A percentile compares a stretch with the other conserved stretches of the same genome.
Conservation (phyloP, 805 yeast species). For the Kodamaea hsintzibuensis region DNA sequence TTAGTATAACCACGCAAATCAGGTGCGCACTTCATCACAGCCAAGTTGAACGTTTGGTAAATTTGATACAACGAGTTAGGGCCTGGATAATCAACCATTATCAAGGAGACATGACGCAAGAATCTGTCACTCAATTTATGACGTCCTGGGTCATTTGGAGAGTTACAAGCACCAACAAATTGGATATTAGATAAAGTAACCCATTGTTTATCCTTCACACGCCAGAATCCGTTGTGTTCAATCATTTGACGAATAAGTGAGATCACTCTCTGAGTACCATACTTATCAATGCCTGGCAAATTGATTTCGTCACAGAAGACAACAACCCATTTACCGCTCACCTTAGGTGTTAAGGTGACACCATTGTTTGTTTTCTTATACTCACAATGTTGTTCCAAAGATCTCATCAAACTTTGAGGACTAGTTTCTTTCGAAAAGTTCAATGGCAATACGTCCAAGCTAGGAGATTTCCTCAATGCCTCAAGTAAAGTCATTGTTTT, state of each 20-base stretch:
- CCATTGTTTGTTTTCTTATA: slow-evolving; percentile 58
- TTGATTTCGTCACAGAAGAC: slow-evolving; percentile 92
- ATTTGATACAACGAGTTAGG: slow-evolving; percentile 61
- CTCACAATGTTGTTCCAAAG: slow-evolving; percentile 72
- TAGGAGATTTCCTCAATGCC: slow-evolving; percentile 58
- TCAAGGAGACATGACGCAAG: slow-evolving; percentile 60
- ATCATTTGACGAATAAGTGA: slow-evolving; percentile 73
- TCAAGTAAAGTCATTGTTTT: slow-evolving; percentile 87
- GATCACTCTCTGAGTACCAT: slow-evolving; percentile 72
- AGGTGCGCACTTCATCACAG: slow-evolving; percentile 63
- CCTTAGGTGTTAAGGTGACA: slow-evolving; percentile 53
- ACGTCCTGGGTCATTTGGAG: slow-evolving; percentile 81
- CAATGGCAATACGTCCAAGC: slow-evolving; percentile 61
- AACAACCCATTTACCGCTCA: slow-evolving; percentile 68
- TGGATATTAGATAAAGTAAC: slow-evolving; percentile 62
- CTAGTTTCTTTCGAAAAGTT: slow-evolving; percentile 84
- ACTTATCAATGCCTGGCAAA: slow-evolving; percentile 69
- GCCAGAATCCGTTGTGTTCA: slow-evolving; percentile 80
- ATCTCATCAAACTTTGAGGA: slow-evolving; percentile 57
- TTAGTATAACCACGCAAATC: slow-evolving; percentile 53
- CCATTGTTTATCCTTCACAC: slow-evolving; percentile 60
- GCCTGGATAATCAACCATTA: slow-evolving; percentile 82
- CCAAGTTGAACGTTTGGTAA: slow-evolving; percentile 56
- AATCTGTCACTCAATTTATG: slow-evolving; percentile 57
- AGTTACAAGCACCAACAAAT: slow-evolving; percentile 95